Conservation (phyloP, 805 yeast species). For the Saccharomycopsis fodiens region DNA sequence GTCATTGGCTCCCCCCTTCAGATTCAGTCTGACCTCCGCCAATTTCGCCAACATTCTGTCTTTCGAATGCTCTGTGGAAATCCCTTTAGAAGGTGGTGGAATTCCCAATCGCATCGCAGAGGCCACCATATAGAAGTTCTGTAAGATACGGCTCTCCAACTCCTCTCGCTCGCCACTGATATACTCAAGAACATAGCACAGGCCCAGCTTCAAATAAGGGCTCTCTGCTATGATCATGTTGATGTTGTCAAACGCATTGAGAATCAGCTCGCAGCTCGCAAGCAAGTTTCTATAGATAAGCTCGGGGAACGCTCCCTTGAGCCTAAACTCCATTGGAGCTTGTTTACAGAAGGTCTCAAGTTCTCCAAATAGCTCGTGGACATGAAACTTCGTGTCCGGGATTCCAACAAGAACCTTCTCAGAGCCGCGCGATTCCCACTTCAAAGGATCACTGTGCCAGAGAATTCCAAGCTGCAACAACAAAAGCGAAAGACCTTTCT, state of each 20-base stretch:
- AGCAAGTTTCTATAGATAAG: constrained; percentile 44
- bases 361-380: constrained; percentile 49
- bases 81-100: constrained; percentile 72
- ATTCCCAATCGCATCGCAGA: constrained; percentile 69
- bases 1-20: constrained; percentile 25
- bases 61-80: constrained; percentile 68
- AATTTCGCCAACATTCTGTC: constrained; percentile 61
- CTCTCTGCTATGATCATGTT: constrained; percentile 61
- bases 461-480: constrained; percentile 78
- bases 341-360: constrained; percentile 53
- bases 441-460: constrained; percentile 72
- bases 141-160: constrained; percentile 61
- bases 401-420: constrained; percentile 4
- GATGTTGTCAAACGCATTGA: constrained; percentile 72
- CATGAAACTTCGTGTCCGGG: constrained; percentile 24
- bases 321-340: constrained; percentile 67
- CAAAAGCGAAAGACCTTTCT: constrained; percentile 54
- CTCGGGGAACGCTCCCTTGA: constrained; percentile 66
- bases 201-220: constrained; percentile 37
- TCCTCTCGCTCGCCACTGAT: constrained; percentile 56
- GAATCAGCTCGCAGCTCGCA: constrained; percentile 49
- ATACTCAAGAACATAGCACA: constrained; percentile 41
- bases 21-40: constrained; percentile 44
- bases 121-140: constrained; percentile 72
- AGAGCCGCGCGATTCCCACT: constrained; percentile 25